Conservation (phyloP, 805 yeast species). For the Dipodascopsis uninucleata region DNA sequence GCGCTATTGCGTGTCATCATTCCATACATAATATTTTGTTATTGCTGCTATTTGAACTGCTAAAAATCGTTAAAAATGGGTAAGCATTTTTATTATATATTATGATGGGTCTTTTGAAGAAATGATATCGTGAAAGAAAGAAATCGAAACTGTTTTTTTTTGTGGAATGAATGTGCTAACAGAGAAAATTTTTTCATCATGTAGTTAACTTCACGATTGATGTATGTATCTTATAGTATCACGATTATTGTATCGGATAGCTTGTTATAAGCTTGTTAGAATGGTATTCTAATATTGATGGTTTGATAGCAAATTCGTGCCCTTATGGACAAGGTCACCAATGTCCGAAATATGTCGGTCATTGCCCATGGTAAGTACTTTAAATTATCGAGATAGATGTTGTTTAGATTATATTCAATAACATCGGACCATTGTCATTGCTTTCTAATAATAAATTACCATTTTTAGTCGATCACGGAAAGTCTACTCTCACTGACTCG, state of each 20-base stretch:
- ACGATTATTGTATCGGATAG: not conserved
- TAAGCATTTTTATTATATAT: slow-evolving; percentile 20
- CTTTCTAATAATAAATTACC: not conserved
- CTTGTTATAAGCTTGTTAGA: no score
- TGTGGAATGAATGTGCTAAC: not conserved
- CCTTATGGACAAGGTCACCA: slow-evolving; percentile 99
- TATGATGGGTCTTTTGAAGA: slow-evolving; percentile 1
- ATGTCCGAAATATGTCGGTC: slow-evolving; percentile 99
- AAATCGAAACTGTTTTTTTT: not conserved
- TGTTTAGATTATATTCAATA: not conserved
- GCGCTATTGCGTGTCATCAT: slow-evolving; percentile 12
- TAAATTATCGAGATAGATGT: not conserved
- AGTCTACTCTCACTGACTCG: slow-evolving; percentile 98
- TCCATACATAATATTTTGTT: slow-evolving; percentile 7
- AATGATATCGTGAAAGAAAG: not conserved
- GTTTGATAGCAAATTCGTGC: slow-evolving; percentile 90
- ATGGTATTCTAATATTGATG: slow-evolving; percentile 4
- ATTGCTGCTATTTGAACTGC: slow-evolving; percentile 8
- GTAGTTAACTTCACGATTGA: slow-evolving; percentile 30
- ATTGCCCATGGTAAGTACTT: slow-evolving; percentile 93
- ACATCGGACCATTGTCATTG: not conserved
- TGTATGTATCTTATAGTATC: slow-evolving; percentile 20
- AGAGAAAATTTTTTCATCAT: slow-evolving; percentile 2
- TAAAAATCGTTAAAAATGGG: slow-evolving; percentile 33
- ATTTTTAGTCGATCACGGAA: slow-evolving; percentile 92